A percentile compares a stretch with the other conserved stretches of the same genome.
Conservation (phyloP, 495 filamentous ascomycete species). For the Xylaria acuta region DNA sequence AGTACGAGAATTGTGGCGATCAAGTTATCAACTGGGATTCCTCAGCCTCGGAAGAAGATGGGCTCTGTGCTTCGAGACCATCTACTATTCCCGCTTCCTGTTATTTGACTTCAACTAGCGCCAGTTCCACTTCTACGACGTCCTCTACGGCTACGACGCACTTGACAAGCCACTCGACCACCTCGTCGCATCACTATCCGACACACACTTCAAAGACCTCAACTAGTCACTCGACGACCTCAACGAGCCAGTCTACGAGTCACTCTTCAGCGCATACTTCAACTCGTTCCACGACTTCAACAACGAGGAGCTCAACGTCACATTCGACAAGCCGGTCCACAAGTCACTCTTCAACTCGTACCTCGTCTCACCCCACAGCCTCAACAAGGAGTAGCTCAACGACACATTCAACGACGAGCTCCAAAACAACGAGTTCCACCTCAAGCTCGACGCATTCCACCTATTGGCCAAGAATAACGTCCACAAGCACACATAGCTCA, state of each 20-base stretch:
- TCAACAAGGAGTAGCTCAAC: slow-evolving; percentile 6
- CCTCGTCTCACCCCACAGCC: background rate
- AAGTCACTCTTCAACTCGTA: background rate
- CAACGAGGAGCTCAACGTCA: too few species aligned
- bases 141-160: slow-evolving; percentile 1
- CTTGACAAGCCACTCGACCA: slow-evolving; percentile 13
- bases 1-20: slow-evolving; percentile 29
- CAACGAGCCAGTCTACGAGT: slow-evolving; percentile 4
- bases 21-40: slow-evolving; percentile 17
- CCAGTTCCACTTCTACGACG: slow-evolving; percentile 5
- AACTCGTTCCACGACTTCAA: background rate
- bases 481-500: background rate
- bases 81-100: slow-evolving; percentile 16
- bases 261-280: background rate
- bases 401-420: background rate
- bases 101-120: slow-evolving; percentile 6
- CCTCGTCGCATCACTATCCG: background rate
- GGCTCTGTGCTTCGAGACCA: slow-evolving; percentile 13
- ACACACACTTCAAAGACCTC: background rate
- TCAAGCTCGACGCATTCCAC: background rate
- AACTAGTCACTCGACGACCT: background rate
- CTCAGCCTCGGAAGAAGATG: background rate
- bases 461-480: background rate
- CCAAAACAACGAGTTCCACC: slow-evolving; percentile 1
- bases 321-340: slow-evolving; percentile 1